Evolutionary conservation across 306 rosid genomes (phyloP), one percentile per base, ranked within the genome.

Genomic region (Castanea sativa): DNA sequence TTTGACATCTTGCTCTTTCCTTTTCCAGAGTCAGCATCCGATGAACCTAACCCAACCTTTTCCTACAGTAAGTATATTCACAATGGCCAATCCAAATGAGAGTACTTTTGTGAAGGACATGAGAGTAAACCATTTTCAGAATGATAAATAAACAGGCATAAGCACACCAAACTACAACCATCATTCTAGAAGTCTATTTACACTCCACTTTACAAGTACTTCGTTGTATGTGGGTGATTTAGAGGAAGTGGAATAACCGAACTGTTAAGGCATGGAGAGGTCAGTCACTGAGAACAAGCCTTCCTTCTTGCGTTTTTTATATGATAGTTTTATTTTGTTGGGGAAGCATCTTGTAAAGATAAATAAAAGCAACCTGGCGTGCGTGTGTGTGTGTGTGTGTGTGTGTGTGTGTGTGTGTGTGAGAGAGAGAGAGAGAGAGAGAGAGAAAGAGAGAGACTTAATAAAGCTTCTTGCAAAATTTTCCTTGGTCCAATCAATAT

Each of bases 1-100:
- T 93, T 92, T 9, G 87, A 87, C 85, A 91, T 85, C 88, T 96
- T 96, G 96, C 99, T 96, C 90, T 96, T 96, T 73, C 99, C 99
- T 84, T 96, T 96, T 80, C 99, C 99, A 21, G 98, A 91, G 80
- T 93, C 98, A 2, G 97, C 61, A 77, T 93, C 97, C 3, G 97
- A 92, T 14, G 91, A 57, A 13, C 88, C 85, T 77, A 92, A 74
- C 59, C 93, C 90, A 68, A 95, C 96, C 33, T 93, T 95, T 82
- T 95, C 99, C 99, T 95, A 83, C 83, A 85, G 72, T 58, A 61
- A 80, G 82, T 58, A 79, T 10, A 57, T 19, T 29, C 73, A 23
- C 80, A 78, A 82, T 55, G 52, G 59, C 55, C 30, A 18, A 60
- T 51, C 70, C 69, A 73, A 67, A 53, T 16, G 56, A 18, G 67